Conservation (phyloP, 2,329 filamentous ascomycete species). For the Botryotinia convoluta region DNA sequence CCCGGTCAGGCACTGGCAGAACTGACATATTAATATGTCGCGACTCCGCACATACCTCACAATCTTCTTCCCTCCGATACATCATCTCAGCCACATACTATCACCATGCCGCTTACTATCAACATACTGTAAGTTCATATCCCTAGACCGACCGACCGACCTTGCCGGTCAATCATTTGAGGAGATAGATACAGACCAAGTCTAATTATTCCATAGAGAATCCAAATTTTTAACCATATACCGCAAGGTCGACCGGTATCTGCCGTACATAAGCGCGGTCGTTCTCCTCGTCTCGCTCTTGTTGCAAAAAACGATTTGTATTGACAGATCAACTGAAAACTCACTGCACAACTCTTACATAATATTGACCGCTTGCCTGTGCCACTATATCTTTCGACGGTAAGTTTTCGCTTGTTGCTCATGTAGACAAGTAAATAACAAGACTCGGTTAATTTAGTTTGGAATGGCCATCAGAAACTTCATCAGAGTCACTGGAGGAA, state of each 20-base stretch:
- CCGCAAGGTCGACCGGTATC: background rate
- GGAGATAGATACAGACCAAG: background rate
- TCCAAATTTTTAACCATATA: background rate
- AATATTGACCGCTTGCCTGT: background rate
- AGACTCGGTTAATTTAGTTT: background rate
- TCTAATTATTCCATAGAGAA: background rate
- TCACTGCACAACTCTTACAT: background rate
- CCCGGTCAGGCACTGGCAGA: background rate
- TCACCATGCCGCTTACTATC: background rate
- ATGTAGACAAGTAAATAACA: background rate
- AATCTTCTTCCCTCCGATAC: background rate
- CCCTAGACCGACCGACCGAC: background rate
- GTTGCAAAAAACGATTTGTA: rapidly evolving
- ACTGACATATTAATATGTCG: background rate
- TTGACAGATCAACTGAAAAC: background rate
- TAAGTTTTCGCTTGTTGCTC: background rate
- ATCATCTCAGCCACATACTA: background rate
- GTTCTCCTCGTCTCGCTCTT: background rate
- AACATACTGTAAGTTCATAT: background rate
- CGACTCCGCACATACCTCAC: background rate
- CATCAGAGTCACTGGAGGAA: background rate
- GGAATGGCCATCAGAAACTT: rapidly evolving
- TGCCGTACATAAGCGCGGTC: background rate
- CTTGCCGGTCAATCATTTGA: background rate
- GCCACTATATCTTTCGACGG: background rate